Conservation (phyloP, 768 basidiomycete species). For the Tulasnella sp. region DNA sequence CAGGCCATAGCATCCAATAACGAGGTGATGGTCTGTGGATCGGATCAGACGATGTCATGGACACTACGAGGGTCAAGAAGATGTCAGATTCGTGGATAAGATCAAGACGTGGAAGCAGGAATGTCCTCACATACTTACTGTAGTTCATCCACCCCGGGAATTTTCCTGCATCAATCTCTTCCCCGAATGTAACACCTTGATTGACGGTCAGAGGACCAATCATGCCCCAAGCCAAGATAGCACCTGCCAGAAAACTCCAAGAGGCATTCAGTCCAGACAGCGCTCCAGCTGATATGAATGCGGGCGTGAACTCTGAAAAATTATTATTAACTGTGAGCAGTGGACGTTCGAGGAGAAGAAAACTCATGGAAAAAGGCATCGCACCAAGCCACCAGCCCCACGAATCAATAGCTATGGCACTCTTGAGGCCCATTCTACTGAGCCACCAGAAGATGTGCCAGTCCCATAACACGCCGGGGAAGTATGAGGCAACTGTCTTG, state of each 20-base stretch:
- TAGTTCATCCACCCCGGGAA: slow-evolving; percentile 8
- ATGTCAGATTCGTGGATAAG: too few relatives aligned
- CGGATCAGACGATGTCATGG: slow-evolving; percentile 5
- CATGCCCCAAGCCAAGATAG: slow-evolving; percentile 12
- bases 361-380: neutral
- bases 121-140: slow-evolving; percentile 1
- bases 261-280: slow-evolving; percentile 14
- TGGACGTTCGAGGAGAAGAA: neutral
- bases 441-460: slow-evolving; percentile 16
- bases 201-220: slow-evolving; percentile 9
- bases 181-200: slow-evolving; percentile 2
- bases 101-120: too few relatives aligned
- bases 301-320: slow-evolving; percentile 14
- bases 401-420: neutral
- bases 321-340: neutral
- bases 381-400: slow-evolving; percentile 16
- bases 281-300: slow-evolving; percentile 5
- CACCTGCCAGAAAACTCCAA: slow-evolving; percentile 9
- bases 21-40: slow-evolving; percentile 8
- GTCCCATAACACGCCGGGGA: slow-evolving; percentile 40
- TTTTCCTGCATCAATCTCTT: slow-evolving; percentile 4
- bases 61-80: too few relatives aligned
- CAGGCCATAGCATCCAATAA: slow-evolving; percentile 16
- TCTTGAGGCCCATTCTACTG: neutral
- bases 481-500: slow-evolving; percentile 47